Conservation (phyloP, 2,329 filamentous ascomycete species). For the Phyllosticta citrichinensis region DNA sequence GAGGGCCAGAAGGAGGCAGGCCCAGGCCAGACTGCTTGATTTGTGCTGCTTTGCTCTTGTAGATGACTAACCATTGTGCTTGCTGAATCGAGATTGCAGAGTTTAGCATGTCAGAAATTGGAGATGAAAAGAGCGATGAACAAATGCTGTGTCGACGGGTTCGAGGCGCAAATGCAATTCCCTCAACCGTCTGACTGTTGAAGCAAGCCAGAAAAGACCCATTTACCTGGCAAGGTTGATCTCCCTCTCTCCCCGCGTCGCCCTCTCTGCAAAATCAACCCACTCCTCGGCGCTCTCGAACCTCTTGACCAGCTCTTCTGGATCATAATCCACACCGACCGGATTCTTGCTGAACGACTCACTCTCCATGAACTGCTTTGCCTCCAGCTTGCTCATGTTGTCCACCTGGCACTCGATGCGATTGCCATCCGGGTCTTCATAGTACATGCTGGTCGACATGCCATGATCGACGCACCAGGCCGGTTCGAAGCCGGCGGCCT, state of each 20-base stretch:
- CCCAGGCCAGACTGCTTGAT: background rate
- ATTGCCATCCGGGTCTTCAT: constrained; percentile 41
- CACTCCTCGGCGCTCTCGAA: constrained; percentile 17
- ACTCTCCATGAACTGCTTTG: constrained; percentile 30
- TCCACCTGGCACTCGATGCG: constrained; percentile 38
- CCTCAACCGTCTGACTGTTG: too few relatives aligned
- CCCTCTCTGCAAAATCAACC: constrained; percentile 10
- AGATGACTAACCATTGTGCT: background rate
- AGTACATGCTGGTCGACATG: constrained; percentile 39
- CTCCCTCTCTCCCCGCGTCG: background rate
- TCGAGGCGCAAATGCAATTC: background rate
- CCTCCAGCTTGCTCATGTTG: constrained; percentile 21
- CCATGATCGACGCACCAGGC: constrained; percentile 40
- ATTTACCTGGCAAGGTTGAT: background rate
- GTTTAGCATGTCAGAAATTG: background rate
- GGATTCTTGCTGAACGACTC: constrained; percentile 33
- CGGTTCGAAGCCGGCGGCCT: constrained; percentile 29
- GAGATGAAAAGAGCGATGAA: background rate
- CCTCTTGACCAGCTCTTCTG: constrained; percentile 31
- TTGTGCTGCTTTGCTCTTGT: background rate
- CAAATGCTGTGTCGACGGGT: background rate
- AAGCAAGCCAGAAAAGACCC: background rate
- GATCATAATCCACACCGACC: constrained; percentile 35
- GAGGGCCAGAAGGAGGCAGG: background rate
- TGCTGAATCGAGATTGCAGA: background rate